Evolutionary conservation across 352 stramenopile species (phyloP), one percentile per base, ranked within the genome.

Genomic region (Globisporangium echinulatum): DNA sequence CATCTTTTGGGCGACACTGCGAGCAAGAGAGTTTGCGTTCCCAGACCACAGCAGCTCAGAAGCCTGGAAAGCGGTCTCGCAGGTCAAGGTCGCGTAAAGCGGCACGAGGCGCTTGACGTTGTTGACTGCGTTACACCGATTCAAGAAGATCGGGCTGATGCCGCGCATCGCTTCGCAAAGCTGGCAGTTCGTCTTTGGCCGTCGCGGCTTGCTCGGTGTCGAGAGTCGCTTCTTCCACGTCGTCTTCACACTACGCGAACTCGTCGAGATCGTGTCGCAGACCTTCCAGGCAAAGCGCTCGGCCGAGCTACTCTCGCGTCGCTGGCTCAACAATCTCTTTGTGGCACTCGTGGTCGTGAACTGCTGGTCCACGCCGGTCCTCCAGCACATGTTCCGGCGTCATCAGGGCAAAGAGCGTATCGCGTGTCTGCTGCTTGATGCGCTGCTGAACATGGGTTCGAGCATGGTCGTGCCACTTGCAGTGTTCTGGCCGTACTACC

Each of bases 401-500:
- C 25, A 59, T 17, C 17, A 54, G 49, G 58, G 37, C 6, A 19
- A 48, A 0, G 60, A 67, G 40, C 56, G 66, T 3, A 11, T 76
- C 4, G 19, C 61, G 38, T 71, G 62, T 38, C 43, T 68, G 5
- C 42, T 50, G 7, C 40, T 64, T 14, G 63, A 71, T 36, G 38
- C 59, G 14, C 0, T 71, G 40, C 56, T 73, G 14, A 66, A 68
- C n/a, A 56, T 63, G 13, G 48, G 25, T 14, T 48, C 52, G 1
- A 60, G 54, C 13, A 64, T 76, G 49, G 11, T 66, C 0, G 15
- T 76, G 0, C 66, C 62, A 7, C 6, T 67, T 19, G 56, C 55
- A 9, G 52, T 73, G 40, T 64, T 76, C 54, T 13, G 57, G 37
- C 62, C 66, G n/a, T 76, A 76, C 49, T 56, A 56, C 7, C 2